Base-by-base conservation (phyloP, 2,329 filamentous ascomycete species). In the Xylaria polymorpha region DNA sequence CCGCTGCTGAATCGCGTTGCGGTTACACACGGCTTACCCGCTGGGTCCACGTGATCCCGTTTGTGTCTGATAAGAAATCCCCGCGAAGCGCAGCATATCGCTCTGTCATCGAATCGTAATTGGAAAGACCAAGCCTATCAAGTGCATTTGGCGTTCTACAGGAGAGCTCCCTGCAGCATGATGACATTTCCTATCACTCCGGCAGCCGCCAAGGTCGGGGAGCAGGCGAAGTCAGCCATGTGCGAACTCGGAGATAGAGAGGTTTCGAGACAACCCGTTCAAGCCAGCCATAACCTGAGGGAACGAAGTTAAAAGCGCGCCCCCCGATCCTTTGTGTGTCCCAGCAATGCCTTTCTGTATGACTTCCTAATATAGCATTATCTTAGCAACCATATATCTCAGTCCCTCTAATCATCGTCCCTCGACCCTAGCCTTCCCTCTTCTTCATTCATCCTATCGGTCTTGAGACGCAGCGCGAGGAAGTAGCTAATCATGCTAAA, bases 1-100 rank as follows among this genome's bases (percentile, higher is more conserved):
- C 43, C 57, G 63, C 20, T 43, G 12, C 62, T 59, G n/a, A 56
- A 48, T 61, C 58, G 53, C 56, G 66, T 53, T 9, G 71, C 77
- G 77, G 77, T 66, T 79, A 79, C 69, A 66, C 67, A 70, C 77
- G 77, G 77, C 77, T 74, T 75, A 77, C 65, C 55, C 55, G 61
- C 67, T 61, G 60, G 61, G 46, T 64, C 74, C 77, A 78, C 77
- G 76, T 78, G 77, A 78, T 72, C 62, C 41, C 61, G n/a, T 25
- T 43, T 25, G 59, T 29, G 53, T 59, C 67, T 64, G 74, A 78
- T 77, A 78, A 78, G 76, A 72, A 61, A 70, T 71, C 59, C 68
- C 68, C 68, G 68, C 65, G 65, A 68, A 59, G 58, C 63, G 50
- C 69, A 66, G 70, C 69, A 68, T 73, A 71, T 75, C 69, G 66